phyloP scores from a whole-genome alignment of 2,329 filamentous ascomycete genomes.

The Malbranchea cinnamomea region DNA sequence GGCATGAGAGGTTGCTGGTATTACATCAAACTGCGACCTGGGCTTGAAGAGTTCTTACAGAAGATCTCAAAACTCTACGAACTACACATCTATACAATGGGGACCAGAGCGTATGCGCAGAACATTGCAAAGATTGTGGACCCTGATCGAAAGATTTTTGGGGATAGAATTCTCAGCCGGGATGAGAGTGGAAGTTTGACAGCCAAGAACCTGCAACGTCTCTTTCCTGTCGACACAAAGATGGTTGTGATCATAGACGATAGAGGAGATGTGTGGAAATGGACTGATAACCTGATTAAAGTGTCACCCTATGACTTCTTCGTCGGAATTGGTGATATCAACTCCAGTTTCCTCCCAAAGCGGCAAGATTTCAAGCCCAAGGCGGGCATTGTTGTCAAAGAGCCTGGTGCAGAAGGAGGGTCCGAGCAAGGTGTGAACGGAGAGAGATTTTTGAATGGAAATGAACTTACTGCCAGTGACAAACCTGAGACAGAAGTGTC shows the following conservation, averaged over 20 bases:
- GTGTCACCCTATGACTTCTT: slow-evolving; percentile 96
- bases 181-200: slow-evolving; percentile 93
- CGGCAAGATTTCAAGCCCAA: slow-evolving; percentile 36
- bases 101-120: slow-evolving; percentile 86
- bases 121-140: slow-evolving; percentile 89
- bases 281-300: slow-evolving; percentile 84
- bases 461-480: slow-evolving; percentile 4
- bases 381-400: slow-evolving; percentile 14
- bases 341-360: slow-evolving; percentile 90
- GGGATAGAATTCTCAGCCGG: slow-evolving; percentile 85
- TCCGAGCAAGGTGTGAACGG: slow-evolving; percentile 21
- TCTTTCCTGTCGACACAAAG: slow-evolving; percentile 93
- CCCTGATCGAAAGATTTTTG: slow-evolving; percentile 76
- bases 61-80: slow-evolving; percentile 72
- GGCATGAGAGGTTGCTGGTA: slow-evolving; percentile 74
- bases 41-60: slow-evolving; percentile 64
- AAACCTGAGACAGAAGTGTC: slow-evolving; percentile 29
- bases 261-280: slow-evolving; percentile 89
- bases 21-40: slow-evolving; percentile 94
- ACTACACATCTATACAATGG: slow-evolving; percentile 98
- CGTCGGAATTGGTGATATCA: slow-evolving; percentile 95
- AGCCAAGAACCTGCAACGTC: slow-evolving; percentile 72
- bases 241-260: slow-evolving; percentile 99
- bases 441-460: no score
- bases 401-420: slow-evolving; percentile 7